Evolutionary conservation across 2,329 filamentous ascomycete genomes (phyloP), one percentile per base, ranked within the genome.

Genomic region (Xylariales sp.): DNA sequence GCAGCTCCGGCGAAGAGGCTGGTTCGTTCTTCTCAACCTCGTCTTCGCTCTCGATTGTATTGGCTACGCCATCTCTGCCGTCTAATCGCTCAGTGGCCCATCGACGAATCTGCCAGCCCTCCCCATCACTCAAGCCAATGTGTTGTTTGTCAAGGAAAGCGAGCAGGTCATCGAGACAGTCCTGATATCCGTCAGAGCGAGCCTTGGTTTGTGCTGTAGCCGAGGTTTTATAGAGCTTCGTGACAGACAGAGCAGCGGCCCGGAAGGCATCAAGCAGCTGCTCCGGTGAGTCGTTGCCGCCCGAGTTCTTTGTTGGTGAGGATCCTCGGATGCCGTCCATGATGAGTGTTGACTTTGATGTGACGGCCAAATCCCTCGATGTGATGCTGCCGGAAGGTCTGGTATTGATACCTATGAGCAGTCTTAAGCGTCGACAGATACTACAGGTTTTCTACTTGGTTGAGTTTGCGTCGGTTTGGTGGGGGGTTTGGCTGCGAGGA

Each of bases 221-320:
- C 3, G 91, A 91, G 28, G 84, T 90, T 66, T 95, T 96, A 70
- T 97, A 97, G 11, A 98, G 81, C 57, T 94, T 95, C 35, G 93
- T 97, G 42, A 97, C 90, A 5, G 89, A 95, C 24, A 96, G 74
- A 15, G 93, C 93, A 24, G 93, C 93, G 12, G 86, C 82, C 63
- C 89, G 93, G 74, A 98, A 98, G 44, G 88, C 84, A 53, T 91
- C 84, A 44, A 96, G 80, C 35, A 96, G 80, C 58, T 81, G 74
- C 57, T 83, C 80, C 14, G 77, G 74, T 14, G 70, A 67, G 33
- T 71, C 70, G 50, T 51, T 45, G 44, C 54, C 60, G n/a, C 52
- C 66, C 59, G 55, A 51, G 52, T 47, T 51, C 51, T 58, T 58
- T 31, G 50, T 43, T 24, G 54, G 58, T 34, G 57, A 61, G 22